A percentile compares a stretch with the other conserved stretches of the same genome.
phyloP scores from a whole-genome alignment of 208 protist species.

The Leishmania gerbilli region DNA sequence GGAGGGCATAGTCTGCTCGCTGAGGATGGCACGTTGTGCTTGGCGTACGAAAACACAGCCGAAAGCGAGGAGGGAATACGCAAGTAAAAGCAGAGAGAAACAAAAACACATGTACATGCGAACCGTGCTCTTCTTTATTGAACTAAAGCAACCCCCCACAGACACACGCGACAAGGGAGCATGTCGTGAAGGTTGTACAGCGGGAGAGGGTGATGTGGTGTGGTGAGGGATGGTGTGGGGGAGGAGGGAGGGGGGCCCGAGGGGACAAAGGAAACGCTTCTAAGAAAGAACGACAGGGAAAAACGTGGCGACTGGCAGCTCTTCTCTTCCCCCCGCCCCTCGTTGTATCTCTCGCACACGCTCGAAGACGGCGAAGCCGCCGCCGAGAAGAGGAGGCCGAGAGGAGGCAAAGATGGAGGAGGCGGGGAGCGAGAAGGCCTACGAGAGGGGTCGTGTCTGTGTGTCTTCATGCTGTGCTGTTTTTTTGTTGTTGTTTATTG shows the following conservation, averaged over 20 bases:
- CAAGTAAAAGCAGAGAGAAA: neutral
- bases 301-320: neutral
- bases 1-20: neutral
- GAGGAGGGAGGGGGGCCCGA: too few relatives aligned
- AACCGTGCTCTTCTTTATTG: neutral
- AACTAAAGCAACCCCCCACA: neutral
- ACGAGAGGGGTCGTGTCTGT: neutral
- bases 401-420: neutral
- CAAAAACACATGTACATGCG: too few relatives aligned
- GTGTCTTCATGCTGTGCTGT: conserved; percentile 1
- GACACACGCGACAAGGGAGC: neutral
- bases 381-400: neutral
- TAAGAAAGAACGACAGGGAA: neutral
- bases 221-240: too few relatives aligned
- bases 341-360: neutral
- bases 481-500: neutral
- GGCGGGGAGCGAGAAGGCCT: neutral
- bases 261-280: too few relatives aligned
- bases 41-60: neutral
- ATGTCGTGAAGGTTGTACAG: too few relatives aligned
- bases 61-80: neutral
- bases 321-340: neutral
- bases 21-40: neutral
- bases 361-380: neutral
- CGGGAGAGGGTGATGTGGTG: too few relatives aligned